phyloP scores from a whole-genome alignment of 2,329 filamentous ascomycete species.

The Domatiomyces catenatus region DNA sequence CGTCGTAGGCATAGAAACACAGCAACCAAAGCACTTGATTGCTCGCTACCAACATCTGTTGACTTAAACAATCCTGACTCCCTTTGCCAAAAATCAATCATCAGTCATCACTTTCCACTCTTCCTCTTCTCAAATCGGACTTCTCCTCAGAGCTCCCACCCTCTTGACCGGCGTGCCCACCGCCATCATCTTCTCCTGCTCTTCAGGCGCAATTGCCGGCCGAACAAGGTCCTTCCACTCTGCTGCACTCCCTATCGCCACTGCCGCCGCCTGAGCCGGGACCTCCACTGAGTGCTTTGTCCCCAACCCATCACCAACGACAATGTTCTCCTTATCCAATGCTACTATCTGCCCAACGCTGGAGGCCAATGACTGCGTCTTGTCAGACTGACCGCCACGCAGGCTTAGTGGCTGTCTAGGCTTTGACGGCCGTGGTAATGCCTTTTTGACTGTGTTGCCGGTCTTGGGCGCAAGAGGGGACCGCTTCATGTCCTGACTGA shows the following conservation, averaged over 20 bases:
- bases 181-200: constrained; percentile 16
- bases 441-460: constrained; percentile 12
- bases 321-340: constrained; percentile 13
- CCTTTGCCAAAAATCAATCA: neutral
- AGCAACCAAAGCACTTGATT: neutral
- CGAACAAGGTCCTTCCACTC: neutral
- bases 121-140: constrained; percentile 10
- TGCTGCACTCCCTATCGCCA: neutral
- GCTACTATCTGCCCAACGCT: neutral
- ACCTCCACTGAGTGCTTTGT: neutral
- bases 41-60: neutral
- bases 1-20: neutral
- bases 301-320: neutral
- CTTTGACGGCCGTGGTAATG: constrained; percentile 14
- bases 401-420: constrained; percentile 7
- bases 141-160: constrained; percentile 15
- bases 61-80: neutral
- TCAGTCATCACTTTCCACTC: neutral
- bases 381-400: neutral
- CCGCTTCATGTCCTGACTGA: constrained; percentile 1
- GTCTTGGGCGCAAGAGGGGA: constrained; percentile 15
- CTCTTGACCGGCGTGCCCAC: constrained; percentile 14
- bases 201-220: constrained; percentile 14
- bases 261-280: neutral
- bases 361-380: neutral